These are phyloP conservation scores for Eucalyptus regnans DNA, from an alignment of 345 rosid genomes.

Conservation along the genomic window DNA sequence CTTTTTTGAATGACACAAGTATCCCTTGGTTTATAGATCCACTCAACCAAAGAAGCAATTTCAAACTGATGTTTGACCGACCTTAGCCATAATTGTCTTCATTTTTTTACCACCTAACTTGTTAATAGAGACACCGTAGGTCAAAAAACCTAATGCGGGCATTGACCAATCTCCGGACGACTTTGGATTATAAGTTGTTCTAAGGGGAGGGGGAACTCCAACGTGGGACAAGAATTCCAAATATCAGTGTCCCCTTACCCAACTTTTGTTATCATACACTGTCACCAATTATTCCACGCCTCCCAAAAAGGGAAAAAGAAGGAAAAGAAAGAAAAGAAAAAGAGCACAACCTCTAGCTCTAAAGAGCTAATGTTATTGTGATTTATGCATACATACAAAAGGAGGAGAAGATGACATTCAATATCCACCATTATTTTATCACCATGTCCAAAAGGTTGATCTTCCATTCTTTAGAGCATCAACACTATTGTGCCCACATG, in stretches of 20 bases:
- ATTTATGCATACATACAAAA: background rate
- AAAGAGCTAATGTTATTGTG: background rate
- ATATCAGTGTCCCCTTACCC: background rate
- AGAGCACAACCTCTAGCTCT: background rate
- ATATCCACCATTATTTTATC: background rate
- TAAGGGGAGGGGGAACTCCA: background rate
- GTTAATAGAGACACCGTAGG: background rate
- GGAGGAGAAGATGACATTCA: background rate
- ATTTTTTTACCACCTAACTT: background rate
- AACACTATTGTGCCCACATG: background rate
- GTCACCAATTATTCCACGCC: background rate
- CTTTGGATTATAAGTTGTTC: background rate
- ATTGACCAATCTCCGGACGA: background rate
- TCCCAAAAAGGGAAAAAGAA: background rate
- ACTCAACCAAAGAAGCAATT: background rate
- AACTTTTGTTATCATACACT: background rate
- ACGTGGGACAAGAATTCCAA: background rate
- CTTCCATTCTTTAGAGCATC: background rate
- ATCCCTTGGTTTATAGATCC: background rate
- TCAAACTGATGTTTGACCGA: too few relatives aligned
- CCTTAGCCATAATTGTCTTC: background rate
- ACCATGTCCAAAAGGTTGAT: background rate
- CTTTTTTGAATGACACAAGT: background rate
- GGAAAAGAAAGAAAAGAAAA: background rate
- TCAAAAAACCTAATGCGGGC: background rate